Evolutionary conservation across 129 eudicot genomes (phyloP), one percentile per base, ranked within the genome.

Genomic region (Dittrichia graveolens): DNA sequence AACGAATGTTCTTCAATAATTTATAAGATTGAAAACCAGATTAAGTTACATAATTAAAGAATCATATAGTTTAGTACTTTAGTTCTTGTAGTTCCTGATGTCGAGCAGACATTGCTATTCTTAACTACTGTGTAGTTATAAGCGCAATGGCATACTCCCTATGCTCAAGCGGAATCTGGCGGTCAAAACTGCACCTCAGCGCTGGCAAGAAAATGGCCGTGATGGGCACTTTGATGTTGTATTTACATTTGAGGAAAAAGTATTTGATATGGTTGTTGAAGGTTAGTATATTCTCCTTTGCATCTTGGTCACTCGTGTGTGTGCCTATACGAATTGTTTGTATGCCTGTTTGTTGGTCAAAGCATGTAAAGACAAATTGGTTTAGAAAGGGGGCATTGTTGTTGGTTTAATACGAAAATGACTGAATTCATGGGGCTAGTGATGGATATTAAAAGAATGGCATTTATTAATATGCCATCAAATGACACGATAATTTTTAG

Each of bases 181-280:
- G 6, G 96, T 92, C n/a, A 86, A 92, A 76, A 64, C 63, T 7
- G 91, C 95, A 8, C 98, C 96, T 69, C 98, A 92, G 13, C 83
- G 95, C 2, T 89, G 96, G 95, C 95, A 92, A 73, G 95, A 92
- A 8, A 92, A 92, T 83, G 91, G 86, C 31, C 75, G 75, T 2
- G 98, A 92, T 87, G 98, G 96, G 6, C 42, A 76, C 39, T 92
- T 89, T 73, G 98, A 92, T 82, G 94, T 89, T 47, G 98, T 92
- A 3, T 74, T 92, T 58, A 89, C 98, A 10, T 92, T 92, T 35
- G 98, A 92, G 70, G 95, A 89, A 34, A 92, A 89, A 65, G 98
- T 92, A 37, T 92, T 92, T 78, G 96, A 92, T 66, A 83, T 89
- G 91, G 95, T 92, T 68, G 63, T 79, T 84, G 92, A 89, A 89